Evolutionary conservation across 345 rosid genomes (phyloP), one percentile per base, ranked within the genome.

Genomic region (Populus nigra): DNA sequence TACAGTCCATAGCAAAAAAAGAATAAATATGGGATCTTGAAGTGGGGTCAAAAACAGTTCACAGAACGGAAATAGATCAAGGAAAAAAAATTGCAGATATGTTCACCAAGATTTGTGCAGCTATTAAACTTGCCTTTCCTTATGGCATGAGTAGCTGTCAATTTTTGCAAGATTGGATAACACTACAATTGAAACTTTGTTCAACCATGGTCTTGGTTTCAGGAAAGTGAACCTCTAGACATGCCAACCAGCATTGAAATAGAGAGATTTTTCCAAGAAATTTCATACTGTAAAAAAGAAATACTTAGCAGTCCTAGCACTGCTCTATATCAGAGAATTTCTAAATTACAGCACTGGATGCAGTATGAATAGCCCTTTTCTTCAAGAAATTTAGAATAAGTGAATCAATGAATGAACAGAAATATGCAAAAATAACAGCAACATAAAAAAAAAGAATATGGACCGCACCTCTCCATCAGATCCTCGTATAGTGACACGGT

Each of bases 401-500:
- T 1, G 29, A 59, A 59, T 59, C 65, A 23, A 1, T 23, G 16
- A 4, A 59, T 59, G 65, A 10, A 10, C 0, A 59, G 2, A 59
- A 59, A 10, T 25, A 59, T 12, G 23, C 41, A 29, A 8, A 53
- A 5, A 23, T 36, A 72, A 59, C 12, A 22, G 25, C 68, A 38
- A 3, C 7, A 15, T 31, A 10, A 39, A 27, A 38, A 38, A 22
- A 73, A 3, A 66, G 63, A 70, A 69, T 39, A 77, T 71, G 77
- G 76, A 79, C 70, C 83, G 68, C 62, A 93, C 98, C 94, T 96
- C 99, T 80, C 97, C 96, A 80, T 96, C 99, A 13, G 98, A 93
- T 83, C 96, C 99, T 78, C 97, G 90, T 66, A 96, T 85, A 39
- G 98, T 92, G 81, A 96, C 92, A 71, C 98, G 97, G 83, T 93